These are phyloP conservation scores for Globisporangium cystogenes DNA, from an alignment of 352 stramenopile species.

Conservation along the genomic window DNA sequence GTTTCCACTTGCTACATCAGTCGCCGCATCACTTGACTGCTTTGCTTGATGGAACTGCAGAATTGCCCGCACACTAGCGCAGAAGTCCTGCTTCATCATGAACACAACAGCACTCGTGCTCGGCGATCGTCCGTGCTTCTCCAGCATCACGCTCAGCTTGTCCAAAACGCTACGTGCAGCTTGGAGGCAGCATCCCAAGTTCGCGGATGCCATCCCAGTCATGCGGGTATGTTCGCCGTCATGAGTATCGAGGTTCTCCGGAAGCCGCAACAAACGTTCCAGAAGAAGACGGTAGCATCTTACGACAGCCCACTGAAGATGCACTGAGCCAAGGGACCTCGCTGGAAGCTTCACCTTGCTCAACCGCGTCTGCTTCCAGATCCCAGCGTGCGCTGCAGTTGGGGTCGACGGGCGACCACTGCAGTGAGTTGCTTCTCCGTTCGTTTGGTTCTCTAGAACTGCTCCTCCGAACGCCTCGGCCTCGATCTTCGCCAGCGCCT, in stretches of 20 bases:
- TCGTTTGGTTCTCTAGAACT: neutral
- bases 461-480: constrained; percentile 32
- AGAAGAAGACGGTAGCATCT: constrained; percentile 52
- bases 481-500: constrained; percentile 53
- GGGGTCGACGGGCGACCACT: neutral
- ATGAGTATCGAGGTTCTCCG: neutral
- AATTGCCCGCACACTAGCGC: constrained; percentile 25
- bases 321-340: constrained; percentile 14
- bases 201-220: neutral
- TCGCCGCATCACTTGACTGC: neutral
- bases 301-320: constrained; percentile 53
- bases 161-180: constrained; percentile 18
- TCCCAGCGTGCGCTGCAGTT: neutral
- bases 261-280: constrained; percentile 12
- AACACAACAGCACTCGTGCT: constrained; percentile 8
- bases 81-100: constrained; percentile 71
- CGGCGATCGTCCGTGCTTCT: constrained; percentile 2
- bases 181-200: constrained; percentile 12
- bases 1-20: too few relatives aligned
- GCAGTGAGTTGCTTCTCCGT: neutral
- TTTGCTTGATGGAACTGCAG: neutral
- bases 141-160: constrained; percentile 20
- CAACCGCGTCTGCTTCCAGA: constrained; percentile 12
- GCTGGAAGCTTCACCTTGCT: constrained; percentile 7
- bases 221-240: neutral